These are phyloP conservation scores for Aspergillus vadensis DNA, from an alignment of 2,329 filamentous ascomycete genomes.

Conservation along the genomic window DNA sequence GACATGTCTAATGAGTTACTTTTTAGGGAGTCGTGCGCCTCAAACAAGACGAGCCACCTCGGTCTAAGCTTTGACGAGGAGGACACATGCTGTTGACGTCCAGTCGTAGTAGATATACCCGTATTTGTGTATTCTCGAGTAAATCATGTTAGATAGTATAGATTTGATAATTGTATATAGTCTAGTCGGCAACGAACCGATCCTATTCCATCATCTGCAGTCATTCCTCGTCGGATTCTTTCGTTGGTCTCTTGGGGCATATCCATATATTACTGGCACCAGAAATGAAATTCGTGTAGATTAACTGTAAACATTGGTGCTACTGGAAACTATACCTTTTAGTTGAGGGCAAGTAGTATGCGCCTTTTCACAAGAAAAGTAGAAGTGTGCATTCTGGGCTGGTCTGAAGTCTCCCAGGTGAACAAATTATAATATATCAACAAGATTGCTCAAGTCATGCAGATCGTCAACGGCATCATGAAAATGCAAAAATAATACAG, in stretches of 20 bases:
- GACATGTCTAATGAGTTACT: conserved; percentile 17
- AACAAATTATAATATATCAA: not conserved
- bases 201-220: not conserved
- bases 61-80: conserved; percentile 33
- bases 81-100: not conserved
- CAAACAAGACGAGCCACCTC: conserved; percentile 44
- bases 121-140: not conserved
- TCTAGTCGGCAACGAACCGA: not conserved
- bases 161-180: not conserved
- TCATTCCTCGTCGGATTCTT: no score
- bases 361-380: no score
- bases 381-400: not conserved
- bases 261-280: no score
- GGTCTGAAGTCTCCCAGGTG: not conserved
- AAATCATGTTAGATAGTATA: not conserved
- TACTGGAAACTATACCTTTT: no score
- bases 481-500: conserved; percentile 1
- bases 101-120: conserved; percentile 15
- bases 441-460: no score
- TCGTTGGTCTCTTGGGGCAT: no score
- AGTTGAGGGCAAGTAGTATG: no score
- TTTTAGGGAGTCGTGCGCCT: conserved; percentile 49
- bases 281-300: no score
- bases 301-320: no score
- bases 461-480: no score